Evolutionary conservation across 176 grass and related monocot species (phyloP), one percentile per base, ranked within the genome.

Genomic region (Oryza meridionalis): DNA sequence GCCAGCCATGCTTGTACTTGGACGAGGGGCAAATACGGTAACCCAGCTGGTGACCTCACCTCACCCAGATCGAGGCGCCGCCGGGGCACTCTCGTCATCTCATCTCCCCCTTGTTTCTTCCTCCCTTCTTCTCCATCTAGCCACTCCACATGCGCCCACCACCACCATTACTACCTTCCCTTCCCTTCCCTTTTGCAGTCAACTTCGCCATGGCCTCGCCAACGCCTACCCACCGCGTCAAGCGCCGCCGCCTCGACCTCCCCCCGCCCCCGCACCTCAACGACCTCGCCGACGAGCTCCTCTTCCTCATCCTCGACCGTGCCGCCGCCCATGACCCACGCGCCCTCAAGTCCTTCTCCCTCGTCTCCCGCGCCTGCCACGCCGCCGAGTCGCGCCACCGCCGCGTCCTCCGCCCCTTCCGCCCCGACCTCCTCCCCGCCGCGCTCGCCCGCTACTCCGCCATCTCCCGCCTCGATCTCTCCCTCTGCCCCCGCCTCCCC

Each of bases 301-400:
- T 98, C 59, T 93, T 90, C 77, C 29, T 92, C 38, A 62, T 98
- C 51, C 84, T 98, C 31, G 96, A 98, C 88, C 74, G 87, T 11
- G 67, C 85, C 17, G 87, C 85, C 12, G 74, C 70, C 5, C 22
- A 83, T 16, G 85, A 91, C 44, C 95, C 91, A 10, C 76, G 86
- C 35, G 85, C 88, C 27, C 78, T 87, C 82, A 98, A 98, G 75
- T 82, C 93, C 65, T 95, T 98, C 87, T 71, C 96, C 0, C 80
- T 92, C 42, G 89, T 92, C 62, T 98, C 91, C 35, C 91, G 89
- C 40, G 82, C 89, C 12, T 98, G 94, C 89, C 87, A 78, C 78
- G 72, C 83, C 40, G 87, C 88, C 3, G 96, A 98, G 74, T 70
- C 93, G 3, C 83, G 91, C 67, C 96, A 98, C 85, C 96, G 91